Conservation (phyloP, 306 rosid species). For the Astragalus glycyphyllos region DNA sequence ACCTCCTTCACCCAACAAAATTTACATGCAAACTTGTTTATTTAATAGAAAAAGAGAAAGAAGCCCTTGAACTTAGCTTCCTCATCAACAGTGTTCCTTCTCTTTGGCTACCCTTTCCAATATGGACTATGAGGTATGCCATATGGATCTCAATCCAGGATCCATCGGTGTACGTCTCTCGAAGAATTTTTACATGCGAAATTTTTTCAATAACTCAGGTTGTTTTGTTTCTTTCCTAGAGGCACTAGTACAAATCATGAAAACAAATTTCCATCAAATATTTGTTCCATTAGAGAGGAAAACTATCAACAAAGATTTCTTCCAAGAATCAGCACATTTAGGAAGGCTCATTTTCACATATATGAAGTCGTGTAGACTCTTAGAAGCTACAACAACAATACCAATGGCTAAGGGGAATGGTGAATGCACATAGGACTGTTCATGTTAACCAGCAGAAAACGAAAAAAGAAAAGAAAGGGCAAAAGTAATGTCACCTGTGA, state of each 20-base stretch:
- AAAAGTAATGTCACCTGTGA: too few relatives aligned
- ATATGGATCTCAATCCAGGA: slow-evolving; percentile 20
- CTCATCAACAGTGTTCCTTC: not conserved
- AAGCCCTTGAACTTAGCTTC: not conserved
- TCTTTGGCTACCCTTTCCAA: not conserved
- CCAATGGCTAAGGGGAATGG: slow-evolving; percentile 15
- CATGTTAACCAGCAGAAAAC: not conserved
- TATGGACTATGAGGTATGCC: not conserved
- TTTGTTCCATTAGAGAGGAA: slow-evolving; percentile 27
- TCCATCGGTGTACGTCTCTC: slow-evolving; percentile 24
- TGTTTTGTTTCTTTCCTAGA: too few relatives aligned
- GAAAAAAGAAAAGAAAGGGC: slow-evolving; percentile 4
- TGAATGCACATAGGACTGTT: not conserved
- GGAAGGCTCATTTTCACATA: not conserved
- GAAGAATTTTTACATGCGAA: slow-evolving; percentile 25
- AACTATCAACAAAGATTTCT: slow-evolving; percentile 24
- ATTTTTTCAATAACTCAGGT: too few relatives aligned
- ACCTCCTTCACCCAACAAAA: not conserved
- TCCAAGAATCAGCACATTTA: slow-evolving; percentile 29
- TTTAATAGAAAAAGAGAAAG: not conserved
- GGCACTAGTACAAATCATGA: too few relatives aligned
- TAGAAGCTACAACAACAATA: not conserved
- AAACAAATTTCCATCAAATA: slow-evolving; percentile 19
- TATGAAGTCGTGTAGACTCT: slow-evolving; percentile 17
- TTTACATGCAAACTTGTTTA: too few relatives aligned